phyloP scores from a whole-genome alignment of 169 alveolate genomes.

The Cryptosporidium sp. region DNA sequence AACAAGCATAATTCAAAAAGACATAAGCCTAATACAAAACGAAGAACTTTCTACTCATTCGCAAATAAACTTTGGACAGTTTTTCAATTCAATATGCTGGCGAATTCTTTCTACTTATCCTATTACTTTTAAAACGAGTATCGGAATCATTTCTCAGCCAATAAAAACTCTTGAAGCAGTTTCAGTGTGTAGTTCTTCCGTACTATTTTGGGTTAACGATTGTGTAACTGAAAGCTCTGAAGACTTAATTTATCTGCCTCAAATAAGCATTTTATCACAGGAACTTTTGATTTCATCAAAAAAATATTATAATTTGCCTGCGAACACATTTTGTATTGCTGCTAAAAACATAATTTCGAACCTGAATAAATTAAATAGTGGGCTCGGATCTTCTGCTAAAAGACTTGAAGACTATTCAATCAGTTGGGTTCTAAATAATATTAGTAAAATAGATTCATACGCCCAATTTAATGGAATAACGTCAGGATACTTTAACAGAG shows the following conservation, averaged over 20 bases:
- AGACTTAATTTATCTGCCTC: background rate
- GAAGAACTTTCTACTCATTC: background rate
- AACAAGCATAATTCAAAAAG: slow-evolving; percentile 21
- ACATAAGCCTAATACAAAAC: background rate
- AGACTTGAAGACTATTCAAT: slow-evolving; percentile 33
- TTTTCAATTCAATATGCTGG: slow-evolving; percentile 68
- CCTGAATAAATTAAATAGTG: slow-evolving; percentile 15
- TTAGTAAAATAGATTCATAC: background rate
- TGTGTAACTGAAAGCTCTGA: slow-evolving; percentile 26
- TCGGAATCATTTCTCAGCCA: slow-evolving; percentile 46
- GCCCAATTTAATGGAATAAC: slow-evolving; percentile 38
- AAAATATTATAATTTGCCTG: slow-evolving; percentile 34
- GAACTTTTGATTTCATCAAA: slow-evolving; percentile 42
- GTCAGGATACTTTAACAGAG: slow-evolving; percentile 67
- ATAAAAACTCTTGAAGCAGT: slow-evolving; percentile 62
- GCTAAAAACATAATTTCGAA: slow-evolving; percentile 26
- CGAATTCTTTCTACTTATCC: slow-evolving; percentile 39
- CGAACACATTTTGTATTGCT: slow-evolving; percentile 34
- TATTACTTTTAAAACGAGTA: slow-evolving; percentile 29
- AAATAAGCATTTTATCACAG: slow-evolving; percentile 64
- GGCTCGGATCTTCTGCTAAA: slow-evolving; percentile 6
- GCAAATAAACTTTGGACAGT: slow-evolving; percentile 19
- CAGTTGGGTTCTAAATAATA: slow-evolving; percentile 40
- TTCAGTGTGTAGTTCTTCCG: slow-evolving; percentile 39
- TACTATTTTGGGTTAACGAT: slow-evolving; percentile 39